Percentiles rank a stretch among this genome's conserved stretches.
Conservation (phyloP, 495 filamentous ascomycete species). For the Gamarada debralockiae region DNA sequence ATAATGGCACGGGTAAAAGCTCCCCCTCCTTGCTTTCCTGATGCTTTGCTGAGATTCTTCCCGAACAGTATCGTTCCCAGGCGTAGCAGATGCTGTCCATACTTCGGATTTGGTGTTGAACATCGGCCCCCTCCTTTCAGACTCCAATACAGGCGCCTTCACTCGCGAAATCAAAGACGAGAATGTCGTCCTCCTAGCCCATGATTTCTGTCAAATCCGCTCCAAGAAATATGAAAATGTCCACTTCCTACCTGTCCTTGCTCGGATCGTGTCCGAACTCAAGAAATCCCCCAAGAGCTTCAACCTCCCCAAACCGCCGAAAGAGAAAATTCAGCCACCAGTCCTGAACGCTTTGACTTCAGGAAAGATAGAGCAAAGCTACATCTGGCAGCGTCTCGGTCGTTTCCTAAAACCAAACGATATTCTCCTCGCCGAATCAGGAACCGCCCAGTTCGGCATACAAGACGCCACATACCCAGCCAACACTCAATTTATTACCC, state of each 20-base stretch:
- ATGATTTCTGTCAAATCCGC: slow-evolving; percentile 5
- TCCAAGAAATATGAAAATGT: slow-evolving; percentile 3
- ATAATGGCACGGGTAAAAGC: slow-evolving; percentile 23
- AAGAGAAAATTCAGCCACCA: neutral
- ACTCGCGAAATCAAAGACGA: slow-evolving; percentile 6
- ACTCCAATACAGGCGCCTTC: slow-evolving; percentile 27
- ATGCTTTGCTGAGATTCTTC: neutral
- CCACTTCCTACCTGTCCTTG: slow-evolving; percentile 15
- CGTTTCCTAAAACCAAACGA: neutral
- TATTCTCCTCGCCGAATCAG: neutral
- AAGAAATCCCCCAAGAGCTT: neutral
- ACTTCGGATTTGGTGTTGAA: slow-evolving; percentile 32
- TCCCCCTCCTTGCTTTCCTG: neutral
- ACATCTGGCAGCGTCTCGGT: neutral
- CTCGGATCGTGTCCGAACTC: slow-evolving; percentile 6
- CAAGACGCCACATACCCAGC: slow-evolving; percentile 26
- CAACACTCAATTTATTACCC: slow-evolving; percentile 27
- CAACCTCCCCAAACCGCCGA: neutral
- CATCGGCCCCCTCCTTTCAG: slow-evolving; percentile 31
- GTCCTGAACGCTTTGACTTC: neutral
- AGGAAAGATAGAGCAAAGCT: slow-evolving; percentile 1
- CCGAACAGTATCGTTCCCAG: slow-evolving; percentile 24
- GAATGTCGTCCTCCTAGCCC: slow-evolving; percentile 7
- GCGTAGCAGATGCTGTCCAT: slow-evolving; percentile 24
- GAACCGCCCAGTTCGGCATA: slow-evolving; percentile 32